Evolutionary conservation across 2,329 filamentous ascomycete species (phyloP).

Genomic region (Septoria petroselini): DNA sequence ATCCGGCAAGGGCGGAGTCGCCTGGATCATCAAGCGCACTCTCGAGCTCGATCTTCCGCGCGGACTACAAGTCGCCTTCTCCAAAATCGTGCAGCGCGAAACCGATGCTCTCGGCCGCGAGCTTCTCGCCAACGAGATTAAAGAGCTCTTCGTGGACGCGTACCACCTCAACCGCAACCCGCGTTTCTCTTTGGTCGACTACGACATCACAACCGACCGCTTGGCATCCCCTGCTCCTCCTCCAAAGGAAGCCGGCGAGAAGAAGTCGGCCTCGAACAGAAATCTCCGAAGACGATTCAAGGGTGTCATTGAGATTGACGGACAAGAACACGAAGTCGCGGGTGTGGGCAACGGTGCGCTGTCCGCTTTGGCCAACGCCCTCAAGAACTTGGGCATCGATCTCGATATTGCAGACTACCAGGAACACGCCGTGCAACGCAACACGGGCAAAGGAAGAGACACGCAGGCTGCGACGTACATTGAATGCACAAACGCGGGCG

Average conservation of each 20-base stretch:
- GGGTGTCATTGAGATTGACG: constrained; percentile 79
- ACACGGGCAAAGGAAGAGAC: constrained; percentile 54
- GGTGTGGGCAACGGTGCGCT: constrained; percentile 88
- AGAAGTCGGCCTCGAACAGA: constrained; percentile 64
- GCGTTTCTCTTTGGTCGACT: constrained; percentile 83
- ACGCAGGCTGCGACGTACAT: constrained; percentile 96
- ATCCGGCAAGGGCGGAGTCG: constrained; percentile 88
- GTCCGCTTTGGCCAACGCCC: constrained; percentile 78
- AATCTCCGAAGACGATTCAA: constrained; percentile 79
- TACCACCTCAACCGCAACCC: constrained; percentile 84
- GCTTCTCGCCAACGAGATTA: constrained; percentile 78
- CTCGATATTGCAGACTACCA: constrained; percentile 93
- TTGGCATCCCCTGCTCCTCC: constrained; percentile 69
- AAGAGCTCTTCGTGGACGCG: constrained; percentile 78
- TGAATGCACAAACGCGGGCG: constrained; percentile 71
- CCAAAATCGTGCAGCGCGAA: constrained; percentile 75
- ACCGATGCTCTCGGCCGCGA: constrained; percentile 81
- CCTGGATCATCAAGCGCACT: constrained; percentile 88
- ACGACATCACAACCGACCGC: constrained; percentile 83
- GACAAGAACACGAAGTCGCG: constrained; percentile 70
- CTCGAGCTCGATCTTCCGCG: constrained; percentile 90
- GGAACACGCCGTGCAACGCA: constrained; percentile 72
- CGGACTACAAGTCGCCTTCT: constrained; percentile 87
- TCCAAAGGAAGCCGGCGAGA: constrained; percentile 25
- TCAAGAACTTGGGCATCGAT: constrained; percentile 74